Evolutionary conservation across 1,139 yeast species (phyloP), one percentile per base, ranked within the genome.

Genomic region (Hansenula lynferdii): DNA sequence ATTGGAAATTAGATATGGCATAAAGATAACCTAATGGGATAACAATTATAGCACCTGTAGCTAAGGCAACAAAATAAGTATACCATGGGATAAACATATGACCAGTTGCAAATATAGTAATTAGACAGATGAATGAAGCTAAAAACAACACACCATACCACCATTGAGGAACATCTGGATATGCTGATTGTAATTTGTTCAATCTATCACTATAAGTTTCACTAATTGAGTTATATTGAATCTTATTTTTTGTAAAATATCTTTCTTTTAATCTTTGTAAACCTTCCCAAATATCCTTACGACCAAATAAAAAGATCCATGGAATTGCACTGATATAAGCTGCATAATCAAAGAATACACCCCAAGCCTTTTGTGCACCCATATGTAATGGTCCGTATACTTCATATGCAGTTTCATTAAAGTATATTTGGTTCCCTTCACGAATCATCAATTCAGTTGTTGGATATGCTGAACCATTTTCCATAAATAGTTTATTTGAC

Each of bases 341-440:
- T 2, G 76, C 77, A 44, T 69, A 72, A 46, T 72, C 78, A 44
- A 72, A 72, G 42, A 72, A 71, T 51, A 70, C 69, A 45, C 69
- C 69, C 72, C 75, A 69, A 2, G 70, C 67, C 39, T 74, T 56
- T 49, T 71, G 77, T 6, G 72, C 64, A 0, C 77, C 73, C 34
- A 60, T 38, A 31, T 32, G 28, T 32, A 67, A 65, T 1, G 72
- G 70, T 1, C 75, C 75, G 38, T 57, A 56, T 3, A 47, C 28
- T 16, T 57, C 61, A 48, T 67, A 70, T 1, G 72, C 72, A 1
- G 73, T 68, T 19, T 47, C 44, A 40, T 70, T 69, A 38, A 38
- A 38, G 3, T 23, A 22, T 68, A 60, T 31, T 44, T 53, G 30
- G 61, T 50, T 32, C 10, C 25, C 38, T 11, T 65, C 65, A 1